Conservation (phyloP, 1,284 basidiomycete species). For the Tilletiopsis washingtonensis region DNA sequence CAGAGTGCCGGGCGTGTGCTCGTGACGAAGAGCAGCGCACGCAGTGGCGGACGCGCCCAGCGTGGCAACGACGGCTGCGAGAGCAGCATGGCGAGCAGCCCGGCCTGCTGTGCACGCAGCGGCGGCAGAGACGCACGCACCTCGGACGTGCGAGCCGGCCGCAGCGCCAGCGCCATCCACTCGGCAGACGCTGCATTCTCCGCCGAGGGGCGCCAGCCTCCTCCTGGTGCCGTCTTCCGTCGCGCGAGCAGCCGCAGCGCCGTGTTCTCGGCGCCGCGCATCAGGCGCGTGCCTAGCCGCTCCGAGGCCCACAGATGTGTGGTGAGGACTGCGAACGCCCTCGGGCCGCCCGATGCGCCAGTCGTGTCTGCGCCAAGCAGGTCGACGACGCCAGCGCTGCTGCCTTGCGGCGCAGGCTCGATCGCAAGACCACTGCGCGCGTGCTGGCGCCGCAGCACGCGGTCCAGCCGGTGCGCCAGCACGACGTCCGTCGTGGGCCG, state of each 20-base stretch:
- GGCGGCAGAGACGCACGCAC: not conserved
- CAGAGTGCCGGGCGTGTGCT: too few relatives aligned
- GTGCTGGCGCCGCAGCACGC: constrained; percentile 12
- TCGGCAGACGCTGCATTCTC: too few relatives aligned
- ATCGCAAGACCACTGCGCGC: constrained; percentile 8
- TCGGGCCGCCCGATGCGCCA: not conserved
- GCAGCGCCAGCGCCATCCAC: not conserved
- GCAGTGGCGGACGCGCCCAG: too few relatives aligned
- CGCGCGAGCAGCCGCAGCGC: not conserved
- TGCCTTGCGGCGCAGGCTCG: not conserved
- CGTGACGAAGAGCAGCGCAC: too few relatives aligned
- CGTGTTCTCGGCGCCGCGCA: constrained; percentile 40
- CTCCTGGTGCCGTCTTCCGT: not conserved
- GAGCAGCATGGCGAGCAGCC: not conserved
- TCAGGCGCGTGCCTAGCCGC: constrained; percentile 33
- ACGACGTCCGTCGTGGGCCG: constrained; percentile 83
- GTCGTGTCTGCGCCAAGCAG: too few relatives aligned
- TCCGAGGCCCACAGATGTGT: constrained; percentile 43
- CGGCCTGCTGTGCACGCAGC: too few relatives aligned
- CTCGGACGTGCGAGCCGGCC: not conserved
- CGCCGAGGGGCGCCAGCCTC: not conserved
- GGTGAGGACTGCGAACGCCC: constrained; percentile 45
- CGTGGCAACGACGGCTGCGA: too few relatives aligned
- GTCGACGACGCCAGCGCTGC: too few relatives aligned
- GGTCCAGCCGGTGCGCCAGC: constrained; percentile 62